A percentile compares a stretch with the other conserved stretches of the same genome.
Conservation (phyloP, 129 eudicot species). For the Flaveria ramosissima region DNA sequence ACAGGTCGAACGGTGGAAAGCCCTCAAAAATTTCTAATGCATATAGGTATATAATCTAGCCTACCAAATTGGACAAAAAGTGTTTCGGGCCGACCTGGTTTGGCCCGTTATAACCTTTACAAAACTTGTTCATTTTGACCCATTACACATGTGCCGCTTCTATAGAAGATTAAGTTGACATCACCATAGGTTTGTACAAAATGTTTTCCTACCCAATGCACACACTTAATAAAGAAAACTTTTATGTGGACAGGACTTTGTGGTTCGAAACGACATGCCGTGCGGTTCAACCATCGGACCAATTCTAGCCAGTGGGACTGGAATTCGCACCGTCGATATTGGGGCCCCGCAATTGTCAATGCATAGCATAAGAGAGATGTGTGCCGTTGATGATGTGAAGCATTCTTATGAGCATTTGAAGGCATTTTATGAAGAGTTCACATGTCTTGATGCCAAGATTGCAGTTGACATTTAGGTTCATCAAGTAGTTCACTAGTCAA, state of each 20-base stretch:
- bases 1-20: too few relatives aligned
- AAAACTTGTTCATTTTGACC: too few relatives aligned
- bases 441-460: constrained; percentile 71
- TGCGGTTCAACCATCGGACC: constrained; percentile 99
- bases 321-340: constrained; percentile 88
- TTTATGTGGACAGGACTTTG: constrained; percentile 71
- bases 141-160: not conserved
- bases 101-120: not conserved
- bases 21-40: too few relatives aligned
- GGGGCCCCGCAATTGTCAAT: constrained; percentile 97
- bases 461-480: constrained; percentile 51
- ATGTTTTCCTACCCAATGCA: not conserved
- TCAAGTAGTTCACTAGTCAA: constrained; percentile 13
- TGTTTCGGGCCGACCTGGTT: too few relatives aligned
- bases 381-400: constrained; percentile 95
- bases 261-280: constrained; percentile 89
- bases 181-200: not conserved
- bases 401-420: constrained; percentile 83
- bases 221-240: constrained; percentile 5
- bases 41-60: too few relatives aligned
- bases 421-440: constrained; percentile 77
- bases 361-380: constrained; percentile 99
- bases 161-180: constrained; percentile 1
- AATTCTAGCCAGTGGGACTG: constrained; percentile 90
- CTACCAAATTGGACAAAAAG: too few relatives aligned